Evolutionary conservation across 257 asterid species (phyloP).

Genomic region (Plectranthus barbatus): DNA sequence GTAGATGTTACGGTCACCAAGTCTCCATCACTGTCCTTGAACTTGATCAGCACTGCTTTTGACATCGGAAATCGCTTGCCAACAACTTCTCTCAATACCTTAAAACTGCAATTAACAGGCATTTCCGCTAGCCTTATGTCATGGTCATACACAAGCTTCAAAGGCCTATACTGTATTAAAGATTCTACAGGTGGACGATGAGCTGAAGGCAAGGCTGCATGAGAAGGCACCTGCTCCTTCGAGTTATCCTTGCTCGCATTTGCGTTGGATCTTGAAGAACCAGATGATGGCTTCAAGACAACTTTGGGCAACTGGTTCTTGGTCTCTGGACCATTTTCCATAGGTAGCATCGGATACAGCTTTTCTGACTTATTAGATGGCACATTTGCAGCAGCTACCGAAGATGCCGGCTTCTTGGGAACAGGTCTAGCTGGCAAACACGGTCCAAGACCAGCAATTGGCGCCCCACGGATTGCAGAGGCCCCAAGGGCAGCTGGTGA

Average conservation of each 20-base stretch:
- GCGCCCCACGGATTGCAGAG: slow-evolving; percentile 93
- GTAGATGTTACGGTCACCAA: slow-evolving; percentile 79
- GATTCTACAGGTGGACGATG: slow-evolving; percentile 25
- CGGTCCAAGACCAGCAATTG: slow-evolving; percentile 85
- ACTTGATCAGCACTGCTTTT: slow-evolving; percentile 68
- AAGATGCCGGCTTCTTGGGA: slow-evolving; percentile 47
- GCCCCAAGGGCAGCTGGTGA: slow-evolving; percentile 99
- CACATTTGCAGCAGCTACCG: slow-evolving; percentile 22
- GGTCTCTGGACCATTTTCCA: slow-evolving; percentile 51
- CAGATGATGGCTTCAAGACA: slow-evolving; percentile 62
- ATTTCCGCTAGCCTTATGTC: slow-evolving; percentile 87
- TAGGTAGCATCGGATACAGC: slow-evolving; percentile 34
- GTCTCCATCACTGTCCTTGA: slow-evolving; percentile 79
- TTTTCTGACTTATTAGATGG: slow-evolving; percentile 48
- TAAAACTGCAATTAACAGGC: slow-evolving; percentile 69
- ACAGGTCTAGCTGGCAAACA: slow-evolving; percentile 83
- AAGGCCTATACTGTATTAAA: slow-evolving; percentile 39
- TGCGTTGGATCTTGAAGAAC: slow-evolving; percentile 34
- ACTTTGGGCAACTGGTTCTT: slow-evolving; percentile 56
- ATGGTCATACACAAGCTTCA: slow-evolving; percentile 92
- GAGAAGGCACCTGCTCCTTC: slow-evolving; percentile 23
- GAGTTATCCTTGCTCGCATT: slow-evolving; percentile 28
- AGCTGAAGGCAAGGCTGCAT: background rate
- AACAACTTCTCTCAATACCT: slow-evolving; percentile 65
- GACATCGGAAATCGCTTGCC: slow-evolving; percentile 76